Base-by-base conservation (phyloP, 1,284 basidiomycete species). In the Peniophora sp. region DNA sequence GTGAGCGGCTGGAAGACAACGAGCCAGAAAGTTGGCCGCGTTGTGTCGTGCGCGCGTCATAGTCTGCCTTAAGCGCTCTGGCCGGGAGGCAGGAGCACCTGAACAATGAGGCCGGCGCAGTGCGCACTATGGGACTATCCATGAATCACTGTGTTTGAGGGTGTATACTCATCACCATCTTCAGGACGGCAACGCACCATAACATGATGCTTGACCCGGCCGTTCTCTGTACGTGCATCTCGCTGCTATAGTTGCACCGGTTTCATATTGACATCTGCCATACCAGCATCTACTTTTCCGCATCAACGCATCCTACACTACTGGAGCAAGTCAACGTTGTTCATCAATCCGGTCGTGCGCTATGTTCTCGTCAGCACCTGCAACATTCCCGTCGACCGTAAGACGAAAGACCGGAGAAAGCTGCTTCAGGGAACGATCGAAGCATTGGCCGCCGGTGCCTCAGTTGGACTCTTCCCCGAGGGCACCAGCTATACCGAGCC, bases 311-410 rank as follows among this genome's bases (percentile, higher is more conserved):
- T 89, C 45, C 68, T 98, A 45, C 92, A 97, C 65, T 98, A 97
- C 66, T 98, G 94, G 93, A 92, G 89, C 58, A 91, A 95, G 77
- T 81, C 83, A 5, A 76, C 75, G 38, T 71, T 97, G 52, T 97
- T 96, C 67, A 78, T 71, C 23, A 85, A 94, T 65, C 89, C 89
- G 2, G 66, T 83, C 16, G 73, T 86, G 48, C 75, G 78, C 24
- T 85, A 79, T 55, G 77, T 97, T 53, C 75, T 98, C n/a, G 78
- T 80, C 51, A 89, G 89, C 54, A 88, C 93, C 3, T 93, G 96
- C 17, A 97, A 97, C 66, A 95, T 98, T 56, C 93, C 94, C 32
- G 95, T 98, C 41, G 94, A 97, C 67, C 81, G 95, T 52, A 92
- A 91, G 70, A 90, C 77, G 56, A 94, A 91, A 70, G 90, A 96